phyloP scores from a whole-genome alignment of 2,329 filamentous ascomycete species.

The Penicillium thymicola region DNA sequence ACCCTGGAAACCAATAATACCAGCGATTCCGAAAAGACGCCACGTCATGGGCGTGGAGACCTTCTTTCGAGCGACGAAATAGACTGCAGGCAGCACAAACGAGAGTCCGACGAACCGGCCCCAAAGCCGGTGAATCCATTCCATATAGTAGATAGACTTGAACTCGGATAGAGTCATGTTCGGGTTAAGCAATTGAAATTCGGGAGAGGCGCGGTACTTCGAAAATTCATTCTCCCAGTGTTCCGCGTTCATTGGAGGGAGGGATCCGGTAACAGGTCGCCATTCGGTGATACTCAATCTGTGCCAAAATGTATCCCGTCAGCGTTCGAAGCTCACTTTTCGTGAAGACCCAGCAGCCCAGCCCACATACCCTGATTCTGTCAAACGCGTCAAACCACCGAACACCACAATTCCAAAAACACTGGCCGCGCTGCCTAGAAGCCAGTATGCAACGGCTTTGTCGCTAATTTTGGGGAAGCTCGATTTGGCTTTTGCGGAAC shows the following conservation, averaged over 20 bases:
- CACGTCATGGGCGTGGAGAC: conserved; percentile 75
- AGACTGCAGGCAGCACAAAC: conserved; percentile 82
- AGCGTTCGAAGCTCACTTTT: conserved; percentile 4
- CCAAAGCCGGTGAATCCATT: conserved; percentile 95
- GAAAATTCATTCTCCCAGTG: conserved; percentile 93
- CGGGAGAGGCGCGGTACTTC: conserved; percentile 88
- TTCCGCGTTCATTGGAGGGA: conserved; percentile 72
- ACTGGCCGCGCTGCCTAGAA: conserved; percentile 83
- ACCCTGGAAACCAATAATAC: conserved; percentile 90
- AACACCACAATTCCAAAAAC: conserved; percentile 97
- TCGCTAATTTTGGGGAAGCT: conserved; percentile 62
- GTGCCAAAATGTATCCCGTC: conserved; percentile 11
- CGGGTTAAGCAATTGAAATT: conserved; percentile 88
- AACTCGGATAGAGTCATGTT: conserved; percentile 92
- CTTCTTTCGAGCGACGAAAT: conserved; percentile 77
- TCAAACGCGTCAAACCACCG: conserved; percentile 87
- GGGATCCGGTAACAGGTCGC: conserved; percentile 88
- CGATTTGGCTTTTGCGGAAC: conserved; percentile 31
- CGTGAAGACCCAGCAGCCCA: neutral
- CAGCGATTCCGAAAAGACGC: conserved; percentile 77
- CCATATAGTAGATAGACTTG: conserved; percentile 99
- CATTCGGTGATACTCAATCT: conserved; percentile 98
- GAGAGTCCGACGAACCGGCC: conserved; percentile 85
- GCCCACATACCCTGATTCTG: conserved; percentile 75
- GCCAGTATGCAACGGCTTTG: conserved; percentile 84